Conservation (phyloP, 2,329 filamentous ascomycete species). For the Sporothrix schenckii region DNA sequence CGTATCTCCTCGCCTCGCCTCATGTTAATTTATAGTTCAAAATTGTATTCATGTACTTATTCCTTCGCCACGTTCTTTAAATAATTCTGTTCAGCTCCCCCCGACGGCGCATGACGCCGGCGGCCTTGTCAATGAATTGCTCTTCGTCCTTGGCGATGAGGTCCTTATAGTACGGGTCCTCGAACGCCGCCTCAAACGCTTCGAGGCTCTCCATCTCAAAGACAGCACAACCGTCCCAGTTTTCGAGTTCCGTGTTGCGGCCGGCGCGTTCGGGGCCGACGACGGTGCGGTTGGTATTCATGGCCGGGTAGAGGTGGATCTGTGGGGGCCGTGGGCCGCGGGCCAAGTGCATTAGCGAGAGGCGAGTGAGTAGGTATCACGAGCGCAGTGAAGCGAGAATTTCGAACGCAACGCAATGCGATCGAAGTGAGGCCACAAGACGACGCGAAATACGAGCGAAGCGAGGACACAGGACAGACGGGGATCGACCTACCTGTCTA, state of each 20-base stretch:
- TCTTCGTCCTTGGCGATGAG: constrained; percentile 42
- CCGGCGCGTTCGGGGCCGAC: constrained; percentile 30
- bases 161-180: constrained; percentile 42
- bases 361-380: not conserved
- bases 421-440: no score
- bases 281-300: constrained; percentile 36
- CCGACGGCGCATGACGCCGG: constrained; percentile 36
- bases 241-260: constrained; percentile 33
- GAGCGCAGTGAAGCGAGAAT: not conserved
- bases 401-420: not conserved
- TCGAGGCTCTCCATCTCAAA: constrained; percentile 41
- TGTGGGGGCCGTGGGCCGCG: constrained; percentile 2
- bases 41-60: not conserved
- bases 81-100: constrained; percentile 37
- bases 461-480: not conserved
- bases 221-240: constrained; percentile 42
- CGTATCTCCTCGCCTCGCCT: no score
- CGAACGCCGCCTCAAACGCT: constrained; percentile 40
- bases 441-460: not conserved
- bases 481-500: constrained; percentile 39
- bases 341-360: not conserved
- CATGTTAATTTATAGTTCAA: no score
- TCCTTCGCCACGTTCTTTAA: not conserved
- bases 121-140: constrained; percentile 41
- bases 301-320: constrained; percentile 39